phyloP scores from a whole-genome alignment of 441 rosid genomes.

The Isatis lusitanica region DNA sequence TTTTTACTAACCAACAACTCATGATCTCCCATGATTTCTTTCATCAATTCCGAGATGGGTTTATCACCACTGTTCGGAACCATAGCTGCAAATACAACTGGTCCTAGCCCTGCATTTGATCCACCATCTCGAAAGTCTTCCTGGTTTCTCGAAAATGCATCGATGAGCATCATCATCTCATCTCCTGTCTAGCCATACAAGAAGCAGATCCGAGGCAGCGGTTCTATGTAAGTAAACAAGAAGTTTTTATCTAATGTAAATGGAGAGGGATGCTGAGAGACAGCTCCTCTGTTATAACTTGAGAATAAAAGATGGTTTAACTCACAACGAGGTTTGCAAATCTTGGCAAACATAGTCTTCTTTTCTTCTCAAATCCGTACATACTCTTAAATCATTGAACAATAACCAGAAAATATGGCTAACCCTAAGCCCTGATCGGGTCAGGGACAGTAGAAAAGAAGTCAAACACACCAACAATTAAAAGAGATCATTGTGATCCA shows the following conservation, averaged over 20 bases:
- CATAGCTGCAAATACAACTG: constrained; percentile 78
- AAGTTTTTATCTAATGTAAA: no score
- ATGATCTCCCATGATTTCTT: constrained; percentile 90
- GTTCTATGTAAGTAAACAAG: no score
- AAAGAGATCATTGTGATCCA: not conserved
- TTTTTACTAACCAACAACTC: constrained; percentile 67
- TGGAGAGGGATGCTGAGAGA: constrained; percentile 16
- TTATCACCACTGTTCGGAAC: constrained; percentile 83
- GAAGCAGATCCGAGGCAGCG: constrained; percentile 76
- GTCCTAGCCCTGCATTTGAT: constrained; percentile 58
- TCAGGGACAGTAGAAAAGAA: constrained; percentile 6
- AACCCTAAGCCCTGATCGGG: constrained; percentile 1
- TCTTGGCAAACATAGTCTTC: not conserved
- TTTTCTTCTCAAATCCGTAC: not conserved
- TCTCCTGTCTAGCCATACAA: constrained; percentile 88
- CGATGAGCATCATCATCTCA: constrained; percentile 93
- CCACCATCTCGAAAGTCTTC: not conserved
- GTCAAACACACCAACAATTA: not conserved
- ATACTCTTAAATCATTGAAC: constrained; percentile 4
- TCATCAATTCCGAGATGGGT: constrained; percentile 60
- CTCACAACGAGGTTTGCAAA: not conserved
- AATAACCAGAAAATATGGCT: not conserved
- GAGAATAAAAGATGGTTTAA: constrained; percentile 20
- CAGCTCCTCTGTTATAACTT: constrained; percentile 1
- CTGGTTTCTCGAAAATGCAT: constrained; percentile 68